Percentiles rank a stretch among this genome's conserved stretches.
Conservation (phyloP, 202 grass and related monocot species). For the Musa balbisiana region DNA sequence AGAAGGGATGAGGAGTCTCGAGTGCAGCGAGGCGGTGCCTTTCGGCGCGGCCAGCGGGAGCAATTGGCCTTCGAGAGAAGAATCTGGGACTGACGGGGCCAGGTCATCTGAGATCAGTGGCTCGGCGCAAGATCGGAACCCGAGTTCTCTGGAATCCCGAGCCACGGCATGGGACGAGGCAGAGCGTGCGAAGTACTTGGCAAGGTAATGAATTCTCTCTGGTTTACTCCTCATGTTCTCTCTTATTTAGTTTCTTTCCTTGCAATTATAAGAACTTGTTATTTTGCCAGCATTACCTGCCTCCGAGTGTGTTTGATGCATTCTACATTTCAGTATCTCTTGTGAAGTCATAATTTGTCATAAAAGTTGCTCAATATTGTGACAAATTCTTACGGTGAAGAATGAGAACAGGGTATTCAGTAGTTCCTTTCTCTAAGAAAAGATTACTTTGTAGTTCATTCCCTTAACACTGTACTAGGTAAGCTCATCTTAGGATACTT, state of each 20-base stretch:
- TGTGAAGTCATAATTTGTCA: no score
- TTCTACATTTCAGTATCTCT: neutral
- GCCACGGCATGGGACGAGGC: constrained; percentile 80
- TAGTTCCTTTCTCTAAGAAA: no score
- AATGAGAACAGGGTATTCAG: no score
- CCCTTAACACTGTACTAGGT: no score
- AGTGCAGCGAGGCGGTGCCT: neutral
- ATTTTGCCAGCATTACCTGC: neutral
- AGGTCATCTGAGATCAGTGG: constrained; percentile 4
- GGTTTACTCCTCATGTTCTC: neutral
- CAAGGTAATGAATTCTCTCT: constrained; percentile 36
- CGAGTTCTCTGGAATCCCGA: constrained; percentile 51
- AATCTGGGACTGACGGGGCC: neutral
- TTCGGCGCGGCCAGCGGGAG: neutral
- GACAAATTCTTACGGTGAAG: no score
- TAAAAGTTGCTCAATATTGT: no score
- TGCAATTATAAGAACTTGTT: no score
- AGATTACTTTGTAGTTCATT: no score
- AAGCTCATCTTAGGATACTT: no score
- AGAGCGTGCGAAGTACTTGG: constrained; percentile 73
- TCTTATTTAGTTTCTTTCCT: neutral
- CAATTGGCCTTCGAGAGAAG: constrained; percentile 8
- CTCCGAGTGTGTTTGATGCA: neutral
- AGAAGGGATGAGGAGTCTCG: neutral
- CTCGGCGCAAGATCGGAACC: neutral